Evolutionary conservation across 495 filamentous ascomycete species (phyloP).

Genomic region (Trichocladium antarcticum): DNA sequence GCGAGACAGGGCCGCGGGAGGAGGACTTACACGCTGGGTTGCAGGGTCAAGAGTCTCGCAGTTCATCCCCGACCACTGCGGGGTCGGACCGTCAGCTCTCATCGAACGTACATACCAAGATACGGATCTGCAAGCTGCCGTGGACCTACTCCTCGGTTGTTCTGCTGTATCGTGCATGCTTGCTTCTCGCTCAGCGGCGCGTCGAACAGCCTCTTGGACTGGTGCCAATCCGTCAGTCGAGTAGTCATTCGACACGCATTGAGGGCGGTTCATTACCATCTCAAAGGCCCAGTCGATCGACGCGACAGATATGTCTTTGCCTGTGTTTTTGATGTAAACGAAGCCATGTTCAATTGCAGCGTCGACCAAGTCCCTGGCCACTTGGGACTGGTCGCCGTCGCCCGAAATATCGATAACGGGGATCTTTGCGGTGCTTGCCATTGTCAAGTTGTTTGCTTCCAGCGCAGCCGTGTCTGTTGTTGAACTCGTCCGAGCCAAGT

Average conservation of each 20-base stretch:
- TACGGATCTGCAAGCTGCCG: not conserved
- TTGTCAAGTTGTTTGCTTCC: constrained; percentile 11
- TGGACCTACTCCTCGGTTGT: constrained; percentile 54
- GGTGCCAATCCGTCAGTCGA: not conserved
- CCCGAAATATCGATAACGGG: constrained; percentile 72
- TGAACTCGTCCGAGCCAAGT: too few species aligned
- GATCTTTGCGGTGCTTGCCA: constrained; percentile 47
- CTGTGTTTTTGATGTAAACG: constrained; percentile 66
- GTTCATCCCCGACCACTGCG: constrained; percentile 71
- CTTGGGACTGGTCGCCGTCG: constrained; percentile 39
- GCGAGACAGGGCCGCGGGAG: too few species aligned
- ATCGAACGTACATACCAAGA: not conserved
- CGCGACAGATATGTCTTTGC: constrained; percentile 50
- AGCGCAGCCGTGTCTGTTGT: too few species aligned
- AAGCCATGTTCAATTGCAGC: constrained; percentile 78
- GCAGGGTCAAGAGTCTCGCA: constrained; percentile 78
- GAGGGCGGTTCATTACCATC: constrained; percentile 40
- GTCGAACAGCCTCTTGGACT: constrained; percentile 72
- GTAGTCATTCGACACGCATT: too few species aligned
- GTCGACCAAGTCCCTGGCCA: constrained; percentile 62
- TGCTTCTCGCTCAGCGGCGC: constrained; percentile 62
- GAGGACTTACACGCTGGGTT: constrained; percentile 54
- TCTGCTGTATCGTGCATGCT: constrained; percentile 57
- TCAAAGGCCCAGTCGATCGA: constrained; percentile 66
- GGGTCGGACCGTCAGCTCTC: not conserved